These are phyloP conservation scores for Penicillium macrosclerotiorum DNA, from an alignment of 495 filamentous ascomycete genomes.

Conservation along the genomic window DNA sequence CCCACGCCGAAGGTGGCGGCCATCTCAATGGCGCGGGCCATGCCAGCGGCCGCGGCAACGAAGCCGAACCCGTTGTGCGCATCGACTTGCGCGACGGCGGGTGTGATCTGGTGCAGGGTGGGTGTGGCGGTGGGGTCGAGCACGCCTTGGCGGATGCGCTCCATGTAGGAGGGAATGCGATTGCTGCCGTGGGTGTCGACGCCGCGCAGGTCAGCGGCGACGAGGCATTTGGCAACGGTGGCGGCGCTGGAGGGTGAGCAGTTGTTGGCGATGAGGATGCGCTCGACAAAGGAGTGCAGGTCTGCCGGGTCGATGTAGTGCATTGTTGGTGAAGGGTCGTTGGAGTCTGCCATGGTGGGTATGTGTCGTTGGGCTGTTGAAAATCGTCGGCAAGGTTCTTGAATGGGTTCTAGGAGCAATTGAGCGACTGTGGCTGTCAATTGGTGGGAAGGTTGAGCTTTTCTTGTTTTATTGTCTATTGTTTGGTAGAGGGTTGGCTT, in stretches of 20 bases:
- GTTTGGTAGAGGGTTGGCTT: no score
- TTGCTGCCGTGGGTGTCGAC: conserved; percentile 78
- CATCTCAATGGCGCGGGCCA: conserved; percentile 62
- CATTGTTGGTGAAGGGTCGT: conserved; percentile 19
- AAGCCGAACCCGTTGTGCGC: conserved; percentile 76
- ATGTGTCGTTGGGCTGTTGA: neutral
- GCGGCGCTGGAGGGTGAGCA: conserved; percentile 54
- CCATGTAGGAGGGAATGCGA: conserved; percentile 73
- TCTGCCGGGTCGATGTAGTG: conserved; percentile 25
- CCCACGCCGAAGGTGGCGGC: conserved; percentile 67
- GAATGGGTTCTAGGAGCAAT: neutral
- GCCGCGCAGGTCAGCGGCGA: conserved; percentile 72
- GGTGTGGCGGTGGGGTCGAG: conserved; percentile 59
- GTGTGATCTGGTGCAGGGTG: conserved; percentile 56
- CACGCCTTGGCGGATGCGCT: conserved; percentile 63
- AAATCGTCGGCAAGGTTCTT: no score
- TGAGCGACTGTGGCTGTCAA: no score
- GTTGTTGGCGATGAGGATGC: conserved; percentile 56
- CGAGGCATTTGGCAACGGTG: conserved; percentile 60
- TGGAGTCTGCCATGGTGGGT: conserved; percentile 14
- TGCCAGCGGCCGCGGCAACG: conserved; percentile 60
- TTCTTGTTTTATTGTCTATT: no score
- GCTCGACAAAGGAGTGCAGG: conserved; percentile 38
- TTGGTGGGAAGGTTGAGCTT: no score
- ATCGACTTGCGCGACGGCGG: conserved; percentile 65